Evolutionary conservation across 352 stramenopile species (phyloP).

Genomic region (Pythium apleroticum): DNA sequence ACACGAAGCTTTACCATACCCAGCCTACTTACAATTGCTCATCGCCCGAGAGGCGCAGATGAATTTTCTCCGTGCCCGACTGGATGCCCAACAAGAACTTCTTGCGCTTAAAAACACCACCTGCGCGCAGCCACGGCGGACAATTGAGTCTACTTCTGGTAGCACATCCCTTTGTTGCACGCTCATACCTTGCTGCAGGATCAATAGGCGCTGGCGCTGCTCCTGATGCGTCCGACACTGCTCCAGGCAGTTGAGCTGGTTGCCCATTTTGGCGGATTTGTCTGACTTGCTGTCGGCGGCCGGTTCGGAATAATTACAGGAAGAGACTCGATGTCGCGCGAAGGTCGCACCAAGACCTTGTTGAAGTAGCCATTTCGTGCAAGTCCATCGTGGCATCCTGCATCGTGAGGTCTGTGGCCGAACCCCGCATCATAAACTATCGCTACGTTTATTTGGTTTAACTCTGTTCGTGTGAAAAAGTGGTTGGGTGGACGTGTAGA

Average conservation of each 20-base stretch:
- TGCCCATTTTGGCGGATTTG: slow-evolving; percentile 47
- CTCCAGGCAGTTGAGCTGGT: slow-evolving; percentile 78
- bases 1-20: neutral
- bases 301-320: slow-evolving; percentile 4
- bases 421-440: slow-evolving; percentile 19
- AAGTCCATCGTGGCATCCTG: too few species aligned
- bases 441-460: slow-evolving; percentile 20
- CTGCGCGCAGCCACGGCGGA: slow-evolving; percentile 19
- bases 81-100: slow-evolving; percentile 71
- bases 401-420: too few species aligned
- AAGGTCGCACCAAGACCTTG: neutral
- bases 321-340: neutral
- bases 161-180: neutral
- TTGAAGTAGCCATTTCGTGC: neutral
- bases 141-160: neutral
- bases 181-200: slow-evolving; percentile 68
- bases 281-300: neutral
- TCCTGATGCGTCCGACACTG: slow-evolving; percentile 72
- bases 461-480: slow-evolving; percentile 16
- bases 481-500: slow-evolving; percentile 1
- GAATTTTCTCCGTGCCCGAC: slow-evolving; percentile 61
- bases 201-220: slow-evolving; percentile 55
- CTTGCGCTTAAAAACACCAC: slow-evolving; percentile 70
- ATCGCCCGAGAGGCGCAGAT: slow-evolving; percentile 60
- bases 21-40: slow-evolving; percentile 51